phyloP scores from a whole-genome alignment of 495 filamentous ascomycete species.

The Aspergillus mulundensis region DNA sequence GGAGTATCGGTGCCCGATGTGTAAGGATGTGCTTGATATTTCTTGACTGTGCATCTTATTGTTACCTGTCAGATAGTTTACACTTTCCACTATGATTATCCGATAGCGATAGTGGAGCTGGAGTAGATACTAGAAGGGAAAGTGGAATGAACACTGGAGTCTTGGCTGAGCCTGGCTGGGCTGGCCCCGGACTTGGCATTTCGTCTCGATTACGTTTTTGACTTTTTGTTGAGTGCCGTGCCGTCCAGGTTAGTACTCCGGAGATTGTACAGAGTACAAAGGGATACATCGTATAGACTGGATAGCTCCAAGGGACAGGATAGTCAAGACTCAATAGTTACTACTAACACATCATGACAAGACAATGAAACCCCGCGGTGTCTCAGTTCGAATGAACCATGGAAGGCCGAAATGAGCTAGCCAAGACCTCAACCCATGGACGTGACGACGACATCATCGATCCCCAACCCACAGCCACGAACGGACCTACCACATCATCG shows the following conservation, averaged over 20 bases:
- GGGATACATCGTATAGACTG: too few relatives aligned
- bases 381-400: too few relatives aligned
- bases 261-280: too few relatives aligned
- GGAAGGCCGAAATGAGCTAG: neutral
- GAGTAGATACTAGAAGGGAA: too few relatives aligned
- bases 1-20: slow-evolving; percentile 33
- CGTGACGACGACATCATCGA: neutral
- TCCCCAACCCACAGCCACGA: neutral
- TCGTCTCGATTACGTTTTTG: slow-evolving; percentile 2
- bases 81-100: too few relatives aligned
- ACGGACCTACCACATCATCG: neutral
- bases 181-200: slow-evolving; percentile 12
- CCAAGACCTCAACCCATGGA: neutral
- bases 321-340: too few relatives aligned
- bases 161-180: neutral
- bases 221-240: neutral
- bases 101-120: neutral
- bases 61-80: neutral
- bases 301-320: too few relatives aligned
- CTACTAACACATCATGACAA: too few relatives aligned
- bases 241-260: too few relatives aligned
- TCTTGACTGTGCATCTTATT: slow-evolving; percentile 2
- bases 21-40: slow-evolving; percentile 29
- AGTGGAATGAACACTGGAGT: too few relatives aligned
- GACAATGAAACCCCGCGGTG: too few relatives aligned